phyloP scores from a whole-genome alignment of 2,329 filamentous ascomycete species.

The Lachnellula hyalina region DNA sequence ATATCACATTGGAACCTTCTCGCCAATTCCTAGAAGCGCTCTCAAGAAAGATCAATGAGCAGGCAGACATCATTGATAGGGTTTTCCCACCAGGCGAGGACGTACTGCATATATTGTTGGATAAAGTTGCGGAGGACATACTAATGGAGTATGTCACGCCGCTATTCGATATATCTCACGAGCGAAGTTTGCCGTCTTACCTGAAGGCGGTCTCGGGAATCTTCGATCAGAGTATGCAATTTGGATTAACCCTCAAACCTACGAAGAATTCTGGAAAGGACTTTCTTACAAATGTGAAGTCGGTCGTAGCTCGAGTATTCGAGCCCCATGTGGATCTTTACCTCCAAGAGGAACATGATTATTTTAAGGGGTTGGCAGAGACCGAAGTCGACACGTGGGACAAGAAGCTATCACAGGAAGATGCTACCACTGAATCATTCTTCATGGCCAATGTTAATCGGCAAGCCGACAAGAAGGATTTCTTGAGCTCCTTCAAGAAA shows the following conservation, averaged over 20 bases:
- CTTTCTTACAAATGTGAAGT: conserved; percentile 59
- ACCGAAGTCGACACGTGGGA: conserved; percentile 81
- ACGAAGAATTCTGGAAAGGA: conserved; percentile 57
- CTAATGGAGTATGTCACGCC: conserved; percentile 81
- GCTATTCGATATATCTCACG: conserved; percentile 82
- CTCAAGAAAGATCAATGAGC: conserved; percentile 72
- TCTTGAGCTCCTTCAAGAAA: conserved; percentile 93
- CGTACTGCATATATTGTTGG: conserved; percentile 73
- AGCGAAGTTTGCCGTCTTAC: conserved; percentile 68
- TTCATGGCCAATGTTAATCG: conserved; percentile 95
- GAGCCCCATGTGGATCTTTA: conserved; percentile 94
- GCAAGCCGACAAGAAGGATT: conserved; percentile 94
- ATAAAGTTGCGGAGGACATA: conserved; percentile 75
- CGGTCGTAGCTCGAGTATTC: conserved; percentile 68
- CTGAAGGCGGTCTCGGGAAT: conserved; percentile 81
- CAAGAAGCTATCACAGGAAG: conserved; percentile 84
- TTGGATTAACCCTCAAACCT: conserved; percentile 65
- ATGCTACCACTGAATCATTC: conserved; percentile 84
- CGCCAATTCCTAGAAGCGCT: conserved; percentile 74
- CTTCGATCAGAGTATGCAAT: conserved; percentile 78
- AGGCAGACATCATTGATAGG: conserved; percentile 70
- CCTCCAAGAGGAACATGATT: conserved; percentile 82
- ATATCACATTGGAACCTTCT: conserved; percentile 73
- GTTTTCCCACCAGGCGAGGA: conserved; percentile 69
- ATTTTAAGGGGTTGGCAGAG: conserved; percentile 73